Percentiles rank a stretch among this genome's conserved stretches.
These are phyloP conservation scores for Quercus rubra DNA, from an alignment of 306 rosid genomes.

Conservation along the genomic window DNA sequence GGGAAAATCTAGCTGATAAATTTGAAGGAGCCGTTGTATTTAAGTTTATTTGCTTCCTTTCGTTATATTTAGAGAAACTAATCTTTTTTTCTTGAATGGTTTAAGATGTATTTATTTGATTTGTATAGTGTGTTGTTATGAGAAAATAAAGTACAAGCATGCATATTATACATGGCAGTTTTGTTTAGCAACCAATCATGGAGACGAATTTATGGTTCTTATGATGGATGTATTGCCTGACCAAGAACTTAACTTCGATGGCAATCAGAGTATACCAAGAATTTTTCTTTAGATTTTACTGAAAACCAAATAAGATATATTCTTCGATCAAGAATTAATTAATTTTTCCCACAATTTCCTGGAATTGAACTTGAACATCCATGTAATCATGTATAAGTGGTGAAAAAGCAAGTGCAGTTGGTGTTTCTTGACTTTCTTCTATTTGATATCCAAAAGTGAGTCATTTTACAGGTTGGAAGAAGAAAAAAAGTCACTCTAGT, in stretches of 20 bases:
- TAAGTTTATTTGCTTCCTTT: background rate
- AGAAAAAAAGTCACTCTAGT: background rate
- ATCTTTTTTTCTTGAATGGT: background rate
- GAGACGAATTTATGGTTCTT: background rate
- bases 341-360: background rate
- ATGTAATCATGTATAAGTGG: background rate
- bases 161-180: background rate
- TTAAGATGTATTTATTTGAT: background rate
- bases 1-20: slow-evolving; percentile 10
- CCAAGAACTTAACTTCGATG: too few relatives aligned
- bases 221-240: background rate
- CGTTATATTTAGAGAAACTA: background rate
- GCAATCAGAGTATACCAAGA: too few relatives aligned
- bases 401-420: background rate
- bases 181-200: background rate
- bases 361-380: background rate
- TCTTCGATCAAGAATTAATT: background rate
- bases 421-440: background rate
- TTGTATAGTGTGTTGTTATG: background rate
- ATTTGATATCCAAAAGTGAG: background rate
- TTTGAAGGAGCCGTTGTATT: slow-evolving; percentile 4
- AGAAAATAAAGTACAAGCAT: background rate
- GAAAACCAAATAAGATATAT: too few relatives aligned
- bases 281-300: too few relatives aligned
- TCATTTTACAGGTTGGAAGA: background rate